phyloP scores from a whole-genome alignment of 1,284 basidiomycete genomes.

The Inonotus hispidus region DNA sequence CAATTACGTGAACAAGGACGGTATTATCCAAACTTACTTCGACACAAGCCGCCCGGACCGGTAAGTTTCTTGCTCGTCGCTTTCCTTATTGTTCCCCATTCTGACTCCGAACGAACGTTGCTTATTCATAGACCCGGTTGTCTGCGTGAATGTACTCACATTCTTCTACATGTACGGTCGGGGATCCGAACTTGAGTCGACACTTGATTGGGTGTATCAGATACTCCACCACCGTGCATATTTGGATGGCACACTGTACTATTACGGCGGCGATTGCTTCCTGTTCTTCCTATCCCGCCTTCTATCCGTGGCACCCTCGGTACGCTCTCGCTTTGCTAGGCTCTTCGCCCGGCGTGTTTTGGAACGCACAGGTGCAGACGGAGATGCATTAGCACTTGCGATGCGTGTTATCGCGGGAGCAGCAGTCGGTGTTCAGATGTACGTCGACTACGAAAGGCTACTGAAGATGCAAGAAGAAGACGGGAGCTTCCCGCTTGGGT shows the following conservation, averaged over 20 bases:
- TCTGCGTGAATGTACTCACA: constrained; percentile 21
- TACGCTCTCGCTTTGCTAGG: constrained; percentile 3
- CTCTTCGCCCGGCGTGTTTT: constrained; percentile 11
- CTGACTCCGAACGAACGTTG: neutral
- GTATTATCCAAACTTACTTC: constrained; percentile 51
- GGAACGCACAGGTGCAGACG: constrained; percentile 18
- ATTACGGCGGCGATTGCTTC: constrained; percentile 19
- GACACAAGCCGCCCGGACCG: constrained; percentile 46
- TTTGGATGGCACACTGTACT: constrained; percentile 21
- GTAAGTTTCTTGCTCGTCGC: neutral
- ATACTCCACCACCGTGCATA: constrained; percentile 19
- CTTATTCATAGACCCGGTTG: constrained; percentile 17
- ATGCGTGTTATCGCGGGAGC: constrained; percentile 21
- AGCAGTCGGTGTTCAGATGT: constrained; percentile 12
- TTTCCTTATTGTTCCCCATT: neutral
- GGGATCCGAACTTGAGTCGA: constrained; percentile 16
- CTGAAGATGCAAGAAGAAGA: constrained; percentile 19
- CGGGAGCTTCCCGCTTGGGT: constrained; percentile 19
- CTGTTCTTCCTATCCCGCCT: constrained; percentile 22
- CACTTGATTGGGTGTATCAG: constrained; percentile 20
- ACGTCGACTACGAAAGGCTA: constrained; percentile 16
- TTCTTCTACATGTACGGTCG: constrained; percentile 20
- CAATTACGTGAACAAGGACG: constrained; percentile 41
- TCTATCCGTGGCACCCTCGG: constrained; percentile 7
- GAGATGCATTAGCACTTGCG: constrained; percentile 17